These are phyloP conservation scores for Phytophthora melonis DNA, from an alignment of 352 stramenopile species.

Conservation along the genomic window DNA sequence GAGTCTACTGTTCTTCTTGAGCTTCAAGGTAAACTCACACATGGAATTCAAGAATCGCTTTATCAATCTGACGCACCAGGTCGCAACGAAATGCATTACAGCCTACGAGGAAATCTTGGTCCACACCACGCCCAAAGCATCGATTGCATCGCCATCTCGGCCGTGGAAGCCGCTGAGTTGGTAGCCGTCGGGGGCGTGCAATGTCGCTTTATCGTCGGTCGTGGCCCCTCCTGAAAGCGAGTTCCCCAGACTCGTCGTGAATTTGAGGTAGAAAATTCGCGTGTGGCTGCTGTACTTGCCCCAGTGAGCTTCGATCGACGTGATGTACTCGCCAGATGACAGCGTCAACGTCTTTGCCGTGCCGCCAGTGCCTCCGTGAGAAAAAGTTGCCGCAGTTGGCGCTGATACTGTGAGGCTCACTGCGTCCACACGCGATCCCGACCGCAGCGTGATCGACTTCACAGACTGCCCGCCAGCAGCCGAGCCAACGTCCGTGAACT, in stretches of 20 bases:
- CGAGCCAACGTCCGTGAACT: conserved; percentile 48
- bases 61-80: too few relatives aligned
- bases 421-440: conserved; percentile 43
- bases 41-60: too few relatives aligned
- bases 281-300: conserved; percentile 48
- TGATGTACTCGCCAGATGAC: conserved; percentile 52
- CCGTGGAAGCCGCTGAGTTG: conserved; percentile 65
- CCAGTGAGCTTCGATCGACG: conserved; percentile 52
- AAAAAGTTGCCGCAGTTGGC: conserved; percentile 35
- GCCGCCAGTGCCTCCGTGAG: conserved; percentile 50
- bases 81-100: too few relatives aligned
- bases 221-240: conserved; percentile 38
- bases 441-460: conserved; percentile 47
- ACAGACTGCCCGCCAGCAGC: conserved; percentile 35
- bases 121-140: conserved; percentile 57
- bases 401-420: conserved; percentile 46
- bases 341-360: conserved; percentile 46
- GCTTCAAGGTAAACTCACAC: too few relatives aligned
- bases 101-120: conserved; percentile 43
- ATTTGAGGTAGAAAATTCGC: conserved; percentile 59
- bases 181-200: conserved; percentile 47
- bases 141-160: conserved; percentile 47
- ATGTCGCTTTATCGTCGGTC: conserved; percentile 38
- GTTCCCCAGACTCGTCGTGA: conserved; percentile 46
- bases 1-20: too few relatives aligned